Evolutionary conservation across 768 basidiomycete genomes (phyloP).

Genomic region (Macrolepiota fuliginosa): DNA sequence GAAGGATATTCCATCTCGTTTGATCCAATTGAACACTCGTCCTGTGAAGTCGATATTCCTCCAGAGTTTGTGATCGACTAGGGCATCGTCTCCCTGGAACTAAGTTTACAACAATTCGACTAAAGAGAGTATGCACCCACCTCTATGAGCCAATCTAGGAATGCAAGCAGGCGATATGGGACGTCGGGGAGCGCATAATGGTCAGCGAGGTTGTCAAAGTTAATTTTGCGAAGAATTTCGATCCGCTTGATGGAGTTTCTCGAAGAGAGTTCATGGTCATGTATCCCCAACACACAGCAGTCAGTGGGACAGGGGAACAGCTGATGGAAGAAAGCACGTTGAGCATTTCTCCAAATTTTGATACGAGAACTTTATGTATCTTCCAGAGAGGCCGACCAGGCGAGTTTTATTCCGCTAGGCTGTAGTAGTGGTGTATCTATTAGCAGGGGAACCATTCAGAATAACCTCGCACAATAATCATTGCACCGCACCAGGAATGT

Average conservation of each 20-base stretch:
- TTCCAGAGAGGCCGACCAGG: not conserved
- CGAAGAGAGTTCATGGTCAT: not conserved
- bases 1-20: not conserved
- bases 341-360: not conserved
- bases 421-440: not conserved
- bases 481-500: not conserved
- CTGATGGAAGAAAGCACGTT: not conserved
- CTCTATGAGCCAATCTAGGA: not conserved
- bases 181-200: not conserved
- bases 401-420: not conserved
- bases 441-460: not conserved
- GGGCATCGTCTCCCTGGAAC: not conserved
- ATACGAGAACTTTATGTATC: not conserved
- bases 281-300: not conserved
- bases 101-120: not conserved
- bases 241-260: not conserved
- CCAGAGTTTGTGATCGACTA: not conserved
- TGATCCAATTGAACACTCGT: not conserved
- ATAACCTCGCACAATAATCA: not conserved
- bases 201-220: not conserved
- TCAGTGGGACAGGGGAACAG: not conserved
- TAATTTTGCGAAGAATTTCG: not conserved
- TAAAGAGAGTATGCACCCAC: not conserved
- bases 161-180: not conserved
- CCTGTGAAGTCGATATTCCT: not conserved